Percentiles rank a stretch among this genome's conserved stretches.
Evolutionary conservation across 331 rosid genomes (phyloP).

Genomic region (Pyrus hybrid): DNA sequence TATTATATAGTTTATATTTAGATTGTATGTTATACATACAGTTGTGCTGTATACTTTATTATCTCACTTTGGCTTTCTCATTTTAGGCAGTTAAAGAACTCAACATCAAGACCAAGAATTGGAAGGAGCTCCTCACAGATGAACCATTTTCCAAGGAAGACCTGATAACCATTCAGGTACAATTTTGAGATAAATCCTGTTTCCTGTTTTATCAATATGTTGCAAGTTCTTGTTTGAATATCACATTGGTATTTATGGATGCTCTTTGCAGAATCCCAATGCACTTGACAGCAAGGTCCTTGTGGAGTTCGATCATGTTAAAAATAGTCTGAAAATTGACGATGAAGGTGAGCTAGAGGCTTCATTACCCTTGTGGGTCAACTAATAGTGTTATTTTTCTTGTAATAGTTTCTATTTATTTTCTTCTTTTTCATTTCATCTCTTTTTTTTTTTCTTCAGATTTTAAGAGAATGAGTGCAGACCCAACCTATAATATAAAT

Average conservation of each 20-base stretch:
- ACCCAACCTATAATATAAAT: slow-evolving; percentile 79
- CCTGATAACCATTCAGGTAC: slow-evolving; percentile 87
- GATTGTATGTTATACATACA: not conserved
- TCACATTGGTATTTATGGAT: slow-evolving; percentile 9
- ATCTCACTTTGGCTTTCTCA: not conserved
- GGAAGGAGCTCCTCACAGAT: slow-evolving; percentile 97
- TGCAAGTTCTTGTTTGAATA: not conserved
- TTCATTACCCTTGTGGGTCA: slow-evolving; percentile 13
- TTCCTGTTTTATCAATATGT: slow-evolving; percentile 5
- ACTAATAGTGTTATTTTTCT: slow-evolving; percentile 1
- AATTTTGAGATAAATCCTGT: slow-evolving; percentile 4
- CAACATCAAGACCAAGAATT: slow-evolving; percentile 83
- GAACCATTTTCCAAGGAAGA: slow-evolving; percentile 79
- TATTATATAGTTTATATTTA: not conserved
- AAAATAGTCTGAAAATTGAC: slow-evolving; percentile 64
- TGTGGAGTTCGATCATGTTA: slow-evolving; percentile 87
- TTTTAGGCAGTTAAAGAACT: slow-evolving; percentile 84
- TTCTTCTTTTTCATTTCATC: not conserved
- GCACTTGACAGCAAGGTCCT: slow-evolving; percentile 77
- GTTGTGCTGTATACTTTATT: not conserved
- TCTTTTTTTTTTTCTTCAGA: slow-evolving; percentile 42
- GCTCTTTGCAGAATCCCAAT: slow-evolving; percentile 73
- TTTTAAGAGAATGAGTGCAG: slow-evolving; percentile 47
- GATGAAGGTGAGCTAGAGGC: slow-evolving; percentile 62
- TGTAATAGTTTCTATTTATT: not conserved